Conservation (phyloP, 805 yeast genomes). For the Lipomyces mesembrius region DNA sequence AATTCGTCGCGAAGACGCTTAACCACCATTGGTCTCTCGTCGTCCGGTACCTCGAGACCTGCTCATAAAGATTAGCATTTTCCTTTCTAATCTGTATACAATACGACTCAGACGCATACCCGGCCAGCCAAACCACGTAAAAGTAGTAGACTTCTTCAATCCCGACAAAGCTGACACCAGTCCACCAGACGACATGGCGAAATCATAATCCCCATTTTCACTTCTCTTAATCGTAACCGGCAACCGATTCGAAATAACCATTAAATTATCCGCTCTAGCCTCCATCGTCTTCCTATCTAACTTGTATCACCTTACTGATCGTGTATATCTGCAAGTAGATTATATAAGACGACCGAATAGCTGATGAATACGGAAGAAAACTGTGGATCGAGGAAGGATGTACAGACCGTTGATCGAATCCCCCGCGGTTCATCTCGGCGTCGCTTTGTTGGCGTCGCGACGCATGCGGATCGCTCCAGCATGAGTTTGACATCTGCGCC, state of each 20-base stretch:
- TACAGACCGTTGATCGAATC: no score
- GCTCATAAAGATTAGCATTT: not conserved
- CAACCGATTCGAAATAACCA: constrained; percentile 91
- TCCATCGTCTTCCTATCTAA: not conserved
- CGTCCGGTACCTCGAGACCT: constrained; percentile 72
- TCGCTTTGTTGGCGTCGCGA: no score
- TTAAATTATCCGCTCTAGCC: constrained; percentile 53
- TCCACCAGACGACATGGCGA: constrained; percentile 96
- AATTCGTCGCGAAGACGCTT: constrained; percentile 74
- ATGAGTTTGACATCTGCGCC: no score
- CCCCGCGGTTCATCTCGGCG: no score
- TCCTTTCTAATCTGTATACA: not conserved
- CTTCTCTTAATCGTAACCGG: constrained; percentile 88
- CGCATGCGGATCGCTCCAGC: no score
- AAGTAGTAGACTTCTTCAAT: constrained; percentile 75
- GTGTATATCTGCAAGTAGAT: not conserved
- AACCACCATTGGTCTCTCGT: constrained; percentile 70
- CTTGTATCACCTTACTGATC: not conserved
- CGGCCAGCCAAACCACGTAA: constrained; percentile 99
- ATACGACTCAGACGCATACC: constrained; percentile 47
- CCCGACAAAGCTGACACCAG: constrained; percentile 95
- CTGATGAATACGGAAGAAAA: not conserved
- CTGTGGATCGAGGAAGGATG: not conserved
- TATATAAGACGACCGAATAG: not conserved
- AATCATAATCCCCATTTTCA: constrained; percentile 67